Evolutionary conservation across 2,329 filamentous ascomycete genomes (phyloP), one percentile per base, ranked within the genome.

Genomic region (Akanthomyces muscarius): DNA sequence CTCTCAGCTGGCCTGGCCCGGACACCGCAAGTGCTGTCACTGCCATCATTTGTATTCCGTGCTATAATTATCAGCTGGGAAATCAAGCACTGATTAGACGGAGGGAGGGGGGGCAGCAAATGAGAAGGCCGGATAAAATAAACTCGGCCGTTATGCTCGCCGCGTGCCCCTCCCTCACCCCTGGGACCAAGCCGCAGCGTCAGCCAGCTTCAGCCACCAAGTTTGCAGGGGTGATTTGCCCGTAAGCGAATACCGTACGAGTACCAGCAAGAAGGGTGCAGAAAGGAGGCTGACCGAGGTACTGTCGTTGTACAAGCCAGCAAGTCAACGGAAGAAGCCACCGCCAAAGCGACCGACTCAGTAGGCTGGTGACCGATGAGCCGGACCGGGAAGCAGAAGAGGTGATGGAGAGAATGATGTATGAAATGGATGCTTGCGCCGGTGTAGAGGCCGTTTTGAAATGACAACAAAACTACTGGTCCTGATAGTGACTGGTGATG

Each of bases 191-290:
- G 50, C 50, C 50, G 38, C 52, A 56, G 18, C 53, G 53, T 56
- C 53, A 56, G 53, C 36, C 52, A 55, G 52, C 21, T 55, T 55
- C 52, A 55, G 52, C 53, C 53, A 45, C 41, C 10, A 33, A 23
- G 4, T 41, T 45, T 45, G 18, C 18, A 30, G n/a, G 41, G 41
- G 41, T 25, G 36, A 13, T 21, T 10, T 45, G 25, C 7, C 28
- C 23, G 14, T 23, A 10, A 41, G 44, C 33, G 44, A 41, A n/a
- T 58, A 42, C 45, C 47, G 2, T n/a, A 5, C 11, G 33, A 42
- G 33, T 51, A 50, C 56, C 28, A 23, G 11, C 14, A 4, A 25
- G 42, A 28, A 7, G 4, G n/a, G 23, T 51, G 45, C 16, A 16
- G 21, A 30, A 8, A 38, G 16, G 36, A 41, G 56, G 23, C 21